Conservation (phyloP, 192 early-diverging fungal genomes). For the Backusella tuberculispora region DNA sequence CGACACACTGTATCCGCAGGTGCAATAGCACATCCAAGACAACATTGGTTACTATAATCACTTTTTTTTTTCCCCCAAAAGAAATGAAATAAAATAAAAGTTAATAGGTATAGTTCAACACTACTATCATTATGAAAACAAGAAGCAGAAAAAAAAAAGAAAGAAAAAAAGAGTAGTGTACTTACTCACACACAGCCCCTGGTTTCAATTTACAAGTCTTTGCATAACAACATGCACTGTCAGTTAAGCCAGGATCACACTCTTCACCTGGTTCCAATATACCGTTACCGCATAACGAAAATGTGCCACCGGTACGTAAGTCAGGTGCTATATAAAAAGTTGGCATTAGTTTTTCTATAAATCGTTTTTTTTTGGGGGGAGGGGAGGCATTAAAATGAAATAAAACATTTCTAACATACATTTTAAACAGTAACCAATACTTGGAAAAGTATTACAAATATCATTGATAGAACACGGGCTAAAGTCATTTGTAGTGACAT, state of each 20-base stretch:
- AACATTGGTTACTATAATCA: slow-evolving; percentile 87
- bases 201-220: slow-evolving; percentile 79
- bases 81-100: not conserved
- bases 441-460: slow-evolving; percentile 53
- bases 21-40: slow-evolving; percentile 67
- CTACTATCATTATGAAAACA: not conserved
- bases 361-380: not conserved
- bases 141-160: no score
- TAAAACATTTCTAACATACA: no score
- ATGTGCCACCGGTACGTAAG: slow-evolving; percentile 39
- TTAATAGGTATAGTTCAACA: not conserved
- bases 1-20: slow-evolving; percentile 72
- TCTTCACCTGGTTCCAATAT: slow-evolving; percentile 88
- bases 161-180: not conserved
- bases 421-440: slow-evolving; percentile 43
- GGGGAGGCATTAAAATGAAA: no score
- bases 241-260: slow-evolving; percentile 86
- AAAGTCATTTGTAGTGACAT: slow-evolving; percentile 64
- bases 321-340: slow-evolving; percentile 40
- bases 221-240: slow-evolving; percentile 78
- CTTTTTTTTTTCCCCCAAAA: slow-evolving; percentile 34
- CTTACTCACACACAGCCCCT: slow-evolving; percentile 71
- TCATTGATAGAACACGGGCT: slow-evolving; percentile 65
- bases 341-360: not conserved
- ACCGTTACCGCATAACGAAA: slow-evolving; percentile 94